Evolutionary conservation across 2,329 filamentous ascomycete genomes (phyloP), one percentile per base, ranked within the genome.

Genomic region (Didymella pomorum): DNA sequence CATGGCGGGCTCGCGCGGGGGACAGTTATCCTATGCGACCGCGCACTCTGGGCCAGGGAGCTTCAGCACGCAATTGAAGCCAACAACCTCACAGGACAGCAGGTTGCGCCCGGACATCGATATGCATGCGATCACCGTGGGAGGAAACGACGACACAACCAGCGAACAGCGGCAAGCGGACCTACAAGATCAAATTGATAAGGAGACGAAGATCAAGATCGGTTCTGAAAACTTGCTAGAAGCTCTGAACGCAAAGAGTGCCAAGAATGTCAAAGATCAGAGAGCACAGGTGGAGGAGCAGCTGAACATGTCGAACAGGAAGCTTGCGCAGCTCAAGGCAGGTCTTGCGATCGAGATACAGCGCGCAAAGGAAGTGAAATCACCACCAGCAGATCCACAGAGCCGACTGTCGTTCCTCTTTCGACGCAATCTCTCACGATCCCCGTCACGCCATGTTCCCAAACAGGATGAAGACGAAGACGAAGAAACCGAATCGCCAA

Each of bases 221-320:
- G 95, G 95, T 20, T 97, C 94, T 57, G 95, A 99, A 81, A 99
- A 99, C 75, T 89, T 99, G 86, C 83, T 99, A 37, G 95, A 99
- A 80, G 95, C 95, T 12, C 81, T 99, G 65, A 92, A 97, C 76
- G 86, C 88, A 43, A 99, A 99, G 79, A 97, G 96, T 77, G 90
- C 92, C 44, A 99, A 98, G 79, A 94, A 98, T 76, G 90, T 91
- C 63, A 96, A 93, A 74, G 94, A 82, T 52, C 81, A 83, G 72
- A 73, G 80, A 43, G 70, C 78, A 47, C 76, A 80, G 62, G 81
- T 82, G n/a, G 81, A 99, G 80, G 90, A 91, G 48, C 95, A 99
- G 80, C 83, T 99, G 67, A 95, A 89, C 73, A 89, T 92, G 33
- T 96, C 93, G 23, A 98, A 96, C 77, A 83, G 86, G 60, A 88